Percentiles rank a stretch among this genome's conserved stretches.
phyloP scores from a whole-genome alignment of 768 basidiomycete species.

The Aureoboletus auriporus region DNA sequence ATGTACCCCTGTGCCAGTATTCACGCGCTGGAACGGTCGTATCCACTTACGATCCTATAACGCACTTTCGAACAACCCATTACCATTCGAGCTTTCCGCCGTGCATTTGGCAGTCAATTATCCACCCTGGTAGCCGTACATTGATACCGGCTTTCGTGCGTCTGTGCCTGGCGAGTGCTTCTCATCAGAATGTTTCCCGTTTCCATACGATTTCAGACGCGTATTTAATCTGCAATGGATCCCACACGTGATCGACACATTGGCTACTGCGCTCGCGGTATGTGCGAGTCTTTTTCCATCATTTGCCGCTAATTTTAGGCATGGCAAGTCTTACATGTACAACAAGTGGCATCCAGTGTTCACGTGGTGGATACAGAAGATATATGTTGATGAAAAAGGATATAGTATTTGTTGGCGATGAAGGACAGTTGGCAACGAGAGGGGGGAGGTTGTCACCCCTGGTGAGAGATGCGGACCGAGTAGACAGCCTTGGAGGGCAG shows the following conservation, averaged over 20 bases:
- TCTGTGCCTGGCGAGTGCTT: constrained; percentile 16
- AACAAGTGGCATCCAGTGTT: constrained; percentile 37
- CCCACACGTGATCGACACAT: constrained; percentile 1
- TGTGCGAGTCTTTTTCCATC: background rate
- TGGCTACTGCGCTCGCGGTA: constrained; percentile 23
- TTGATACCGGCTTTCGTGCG: constrained; percentile 16
- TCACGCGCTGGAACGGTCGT: constrained; percentile 46
- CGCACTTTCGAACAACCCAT: constrained; percentile 33
- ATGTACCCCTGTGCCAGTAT: constrained; percentile 40
- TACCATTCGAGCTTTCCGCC: constrained; percentile 13
- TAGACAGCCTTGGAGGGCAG: too few species aligned
- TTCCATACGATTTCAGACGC: constrained; percentile 42
- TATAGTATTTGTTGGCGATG: constrained; percentile 36
- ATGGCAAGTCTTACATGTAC: constrained; percentile 23
- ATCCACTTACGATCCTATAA: constrained; percentile 34
- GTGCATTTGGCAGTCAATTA: constrained; percentile 14
- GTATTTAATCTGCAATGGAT: constrained; percentile 35
- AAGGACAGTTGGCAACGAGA: constrained; percentile 19
- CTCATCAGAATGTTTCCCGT: constrained; percentile 36
- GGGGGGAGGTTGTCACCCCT: constrained; percentile 22
- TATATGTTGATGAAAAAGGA: constrained; percentile 35
- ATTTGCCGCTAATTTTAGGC: too few species aligned
- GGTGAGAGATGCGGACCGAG: background rate
- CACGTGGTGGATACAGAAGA: constrained; percentile 38
- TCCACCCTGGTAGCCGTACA: constrained; percentile 11